phyloP scores from a whole-genome alignment of 2,329 filamentous ascomycete species.

The Aspergillus flavus region DNA sequence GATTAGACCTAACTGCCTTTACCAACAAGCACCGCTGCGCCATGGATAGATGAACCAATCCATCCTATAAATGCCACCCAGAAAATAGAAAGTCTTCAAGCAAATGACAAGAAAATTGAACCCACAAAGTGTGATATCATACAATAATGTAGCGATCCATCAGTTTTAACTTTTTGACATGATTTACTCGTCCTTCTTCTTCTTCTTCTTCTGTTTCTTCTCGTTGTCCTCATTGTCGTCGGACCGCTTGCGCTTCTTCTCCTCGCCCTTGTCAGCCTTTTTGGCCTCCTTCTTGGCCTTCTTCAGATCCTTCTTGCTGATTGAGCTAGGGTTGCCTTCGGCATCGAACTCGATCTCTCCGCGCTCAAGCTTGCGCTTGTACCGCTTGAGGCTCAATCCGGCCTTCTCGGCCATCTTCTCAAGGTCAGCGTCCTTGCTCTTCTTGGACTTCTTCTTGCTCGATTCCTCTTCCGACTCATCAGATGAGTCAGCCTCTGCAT shows the following conservation, averaged over 20 bases:
- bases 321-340: constrained; percentile 66
- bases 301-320: constrained; percentile 77
- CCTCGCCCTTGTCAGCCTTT: constrained; percentile 54
- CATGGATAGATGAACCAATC: constrained; percentile 30
- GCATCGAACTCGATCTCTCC: constrained; percentile 70
- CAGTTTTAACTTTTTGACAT: constrained; percentile 24
- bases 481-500: constrained; percentile 33
- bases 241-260: constrained; percentile 72
- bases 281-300: constrained; percentile 67
- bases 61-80: constrained; percentile 38
- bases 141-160: constrained; percentile 37
- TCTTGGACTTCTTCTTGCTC: constrained; percentile 44
- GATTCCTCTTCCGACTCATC: constrained; percentile 35
- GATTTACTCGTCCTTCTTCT: constrained; percentile 61
- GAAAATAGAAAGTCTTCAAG: constrained; percentile 28
- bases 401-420: constrained; percentile 65
- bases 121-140: constrained; percentile 46
- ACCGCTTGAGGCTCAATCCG: constrained; percentile 73
- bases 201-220: constrained; percentile 54
- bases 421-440: constrained; percentile 51
- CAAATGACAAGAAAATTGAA: constrained; percentile 33
- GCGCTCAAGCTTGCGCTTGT: constrained; percentile 75
- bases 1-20: constrained; percentile 30
- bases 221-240: constrained; percentile 57
- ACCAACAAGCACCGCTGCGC: constrained; percentile 35